A percentile compares a stretch with the other conserved stretches of the same genome.
Conservation (phyloP, 495 filamentous ascomycete species). For the Rostrohypoxylon terebratum region DNA sequence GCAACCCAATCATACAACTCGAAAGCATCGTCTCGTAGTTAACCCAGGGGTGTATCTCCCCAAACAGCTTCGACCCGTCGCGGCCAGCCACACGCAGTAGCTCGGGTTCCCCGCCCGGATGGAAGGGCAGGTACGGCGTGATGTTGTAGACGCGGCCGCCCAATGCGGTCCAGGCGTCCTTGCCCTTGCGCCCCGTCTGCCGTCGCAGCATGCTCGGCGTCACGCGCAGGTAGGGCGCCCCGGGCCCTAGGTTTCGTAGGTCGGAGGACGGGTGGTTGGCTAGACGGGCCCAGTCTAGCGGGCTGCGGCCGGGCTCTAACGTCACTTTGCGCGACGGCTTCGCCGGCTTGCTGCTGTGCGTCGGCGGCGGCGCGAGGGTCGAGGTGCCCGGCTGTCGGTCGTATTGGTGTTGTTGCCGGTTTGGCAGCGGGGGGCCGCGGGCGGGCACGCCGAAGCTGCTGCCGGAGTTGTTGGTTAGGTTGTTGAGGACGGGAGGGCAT, state of each 20-base stretch:
- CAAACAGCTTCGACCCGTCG: constrained; percentile 83
- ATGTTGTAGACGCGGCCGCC: constrained; percentile 94
- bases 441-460: constrained; percentile 30
- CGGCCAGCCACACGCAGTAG: constrained; percentile 82
- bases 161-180: constrained; percentile 88
- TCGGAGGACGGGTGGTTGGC: constrained; percentile 71
- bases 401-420: constrained; percentile 48
- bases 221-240: constrained; percentile 66
- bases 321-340: constrained; percentile 70
- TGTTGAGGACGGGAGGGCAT: constrained; percentile 41
- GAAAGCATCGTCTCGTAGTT: constrained; percentile 95
- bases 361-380: constrained; percentile 60
- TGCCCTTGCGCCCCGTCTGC: constrained; percentile 82
- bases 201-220: constrained; percentile 80
- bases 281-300: constrained; percentile 93
- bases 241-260: constrained; percentile 68
- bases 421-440: constrained; percentile 40
- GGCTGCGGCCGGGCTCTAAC: constrained; percentile 87
- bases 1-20: constrained; percentile 84
- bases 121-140: constrained; percentile 87
- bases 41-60: constrained; percentile 96
- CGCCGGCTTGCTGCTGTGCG: constrained; percentile 58
- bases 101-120: constrained; percentile 91
- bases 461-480: constrained; percentile 2
- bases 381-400: constrained; percentile 52